Conservation (phyloP, 169 alveolate species). For the Cryptosporidium meleagridis region DNA sequence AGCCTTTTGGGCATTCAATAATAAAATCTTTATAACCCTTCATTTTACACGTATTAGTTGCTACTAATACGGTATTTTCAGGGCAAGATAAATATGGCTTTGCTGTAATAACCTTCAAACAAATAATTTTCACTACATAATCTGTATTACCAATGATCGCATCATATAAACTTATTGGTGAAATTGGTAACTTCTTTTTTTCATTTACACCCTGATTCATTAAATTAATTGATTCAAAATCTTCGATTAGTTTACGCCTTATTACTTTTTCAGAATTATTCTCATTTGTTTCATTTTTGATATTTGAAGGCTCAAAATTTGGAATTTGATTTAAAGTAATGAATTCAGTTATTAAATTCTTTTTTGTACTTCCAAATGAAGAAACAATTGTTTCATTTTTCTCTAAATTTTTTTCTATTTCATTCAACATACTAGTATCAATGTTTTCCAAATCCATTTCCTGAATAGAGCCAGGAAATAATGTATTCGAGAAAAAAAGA, state of each 20-base stretch:
- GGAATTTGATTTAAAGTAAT: not conserved
- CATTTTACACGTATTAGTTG: slow-evolving; percentile 30
- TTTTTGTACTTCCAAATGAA: not conserved
- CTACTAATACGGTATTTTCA: slow-evolving; percentile 29
- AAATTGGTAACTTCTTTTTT: not conserved
- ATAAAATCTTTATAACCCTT: slow-evolving; percentile 37
- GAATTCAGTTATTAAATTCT: not conserved
- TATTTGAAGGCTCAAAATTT: not conserved
- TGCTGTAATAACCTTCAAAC: slow-evolving; percentile 17
- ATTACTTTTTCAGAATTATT: not conserved
- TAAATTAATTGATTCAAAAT: not conserved
- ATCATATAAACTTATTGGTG: slow-evolving; percentile 37
- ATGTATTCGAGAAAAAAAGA: not conserved
- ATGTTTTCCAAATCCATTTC: not conserved
- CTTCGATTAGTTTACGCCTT: not conserved
- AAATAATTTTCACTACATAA: slow-evolving; percentile 41
- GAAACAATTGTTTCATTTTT: not conserved
- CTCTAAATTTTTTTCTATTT: not conserved
- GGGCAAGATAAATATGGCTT: slow-evolving; percentile 65
- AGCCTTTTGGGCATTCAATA: slow-evolving; percentile 49
- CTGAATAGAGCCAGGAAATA: not conserved
- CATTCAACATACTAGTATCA: slow-evolving; percentile 1
- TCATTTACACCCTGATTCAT: not conserved
- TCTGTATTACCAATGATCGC: slow-evolving; percentile 64
- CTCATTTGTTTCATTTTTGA: not conserved